These are phyloP conservation scores for Aureobasidium musti DNA, from an alignment of 2,329 filamentous ascomycete genomes.

Conservation along the genomic window DNA sequence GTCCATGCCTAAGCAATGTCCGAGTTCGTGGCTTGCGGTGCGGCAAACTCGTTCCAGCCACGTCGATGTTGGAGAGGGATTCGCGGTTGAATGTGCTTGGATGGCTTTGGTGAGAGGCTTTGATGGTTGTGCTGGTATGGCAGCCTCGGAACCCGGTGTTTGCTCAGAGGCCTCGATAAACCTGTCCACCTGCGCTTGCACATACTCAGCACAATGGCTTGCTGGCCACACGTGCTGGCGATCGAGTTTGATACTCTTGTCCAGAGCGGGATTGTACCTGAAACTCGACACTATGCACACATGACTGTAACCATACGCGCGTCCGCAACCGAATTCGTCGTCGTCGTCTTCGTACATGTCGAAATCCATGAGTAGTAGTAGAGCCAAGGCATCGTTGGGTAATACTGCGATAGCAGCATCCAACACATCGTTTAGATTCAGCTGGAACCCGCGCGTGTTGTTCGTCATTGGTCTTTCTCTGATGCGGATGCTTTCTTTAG, in stretches of 20 bases:
- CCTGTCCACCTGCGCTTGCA: not conserved
- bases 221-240: not conserved
- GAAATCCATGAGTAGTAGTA: conserved; percentile 60
- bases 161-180: too few relatives aligned
- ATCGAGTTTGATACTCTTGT: too few relatives aligned
- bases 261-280: too few relatives aligned
- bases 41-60: conserved; percentile 62
- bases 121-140: too few relatives aligned
- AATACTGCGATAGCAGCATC: not conserved
- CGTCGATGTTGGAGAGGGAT: too few relatives aligned
- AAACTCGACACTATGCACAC: conserved; percentile 59
- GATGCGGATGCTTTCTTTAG: not conserved
- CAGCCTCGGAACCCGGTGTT: too few relatives aligned
- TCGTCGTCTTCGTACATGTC: conserved; percentile 67
- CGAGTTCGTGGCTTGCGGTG: conserved; percentile 65
- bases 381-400: conserved; percentile 55
- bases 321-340: conserved; percentile 66
- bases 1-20: conserved; percentile 67
- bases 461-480: not conserved
- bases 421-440: not conserved
- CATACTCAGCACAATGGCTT: not conserved
- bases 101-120: too few relatives aligned
- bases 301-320: conserved; percentile 65
- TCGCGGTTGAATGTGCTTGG: too few relatives aligned
- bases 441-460: not conserved